These are phyloP conservation scores for Pseudocercospora cruenta DNA, from an alignment of 2,329 filamentous ascomycete genomes.

Conservation along the genomic window DNA sequence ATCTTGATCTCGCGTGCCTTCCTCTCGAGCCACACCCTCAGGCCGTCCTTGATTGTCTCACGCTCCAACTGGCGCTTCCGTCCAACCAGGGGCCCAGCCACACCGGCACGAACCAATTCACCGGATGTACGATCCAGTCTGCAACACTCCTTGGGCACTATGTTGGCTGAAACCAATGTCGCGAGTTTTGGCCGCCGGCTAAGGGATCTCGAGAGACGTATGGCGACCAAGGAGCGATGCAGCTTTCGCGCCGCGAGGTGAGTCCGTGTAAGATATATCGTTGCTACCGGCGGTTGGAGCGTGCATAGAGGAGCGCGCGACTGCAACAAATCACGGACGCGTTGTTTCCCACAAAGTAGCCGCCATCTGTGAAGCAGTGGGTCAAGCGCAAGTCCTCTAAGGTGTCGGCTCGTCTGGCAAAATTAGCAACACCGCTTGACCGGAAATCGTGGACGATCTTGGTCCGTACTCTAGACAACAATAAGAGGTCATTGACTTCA, in stretches of 20 bases:
- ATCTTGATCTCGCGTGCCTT: constrained; percentile 42
- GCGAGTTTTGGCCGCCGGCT: constrained; percentile 63
- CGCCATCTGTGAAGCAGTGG: constrained; percentile 68
- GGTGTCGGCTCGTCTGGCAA: constrained; percentile 61
- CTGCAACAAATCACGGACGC: constrained; percentile 60
- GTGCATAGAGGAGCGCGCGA: constrained; percentile 63
- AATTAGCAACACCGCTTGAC: constrained; percentile 12
- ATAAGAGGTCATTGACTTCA: constrained; percentile 51
- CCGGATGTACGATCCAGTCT: constrained; percentile 38
- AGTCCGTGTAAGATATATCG: constrained; percentile 69
- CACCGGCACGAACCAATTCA: constrained; percentile 42
- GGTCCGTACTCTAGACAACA: constrained; percentile 44
- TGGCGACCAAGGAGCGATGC: constrained; percentile 65
- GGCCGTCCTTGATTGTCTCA: constrained; percentile 68
- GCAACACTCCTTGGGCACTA: constrained; percentile 67
- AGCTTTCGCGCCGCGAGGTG: constrained; percentile 67
- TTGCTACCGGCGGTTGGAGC: constrained; percentile 63
- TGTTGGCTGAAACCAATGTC: constrained; percentile 64
- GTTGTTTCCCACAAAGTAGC: constrained; percentile 59
- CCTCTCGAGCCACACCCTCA: constrained; percentile 65
- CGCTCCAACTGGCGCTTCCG: constrained; percentile 66
- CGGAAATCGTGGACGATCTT: neutral
- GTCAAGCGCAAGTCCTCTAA: constrained; percentile 64
- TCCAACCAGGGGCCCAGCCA: constrained; percentile 66
- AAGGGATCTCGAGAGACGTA: constrained; percentile 66